Evolutionary conservation across 805 yeast genomes (phyloP).

Genomic region (Pichia insulana): DNA sequence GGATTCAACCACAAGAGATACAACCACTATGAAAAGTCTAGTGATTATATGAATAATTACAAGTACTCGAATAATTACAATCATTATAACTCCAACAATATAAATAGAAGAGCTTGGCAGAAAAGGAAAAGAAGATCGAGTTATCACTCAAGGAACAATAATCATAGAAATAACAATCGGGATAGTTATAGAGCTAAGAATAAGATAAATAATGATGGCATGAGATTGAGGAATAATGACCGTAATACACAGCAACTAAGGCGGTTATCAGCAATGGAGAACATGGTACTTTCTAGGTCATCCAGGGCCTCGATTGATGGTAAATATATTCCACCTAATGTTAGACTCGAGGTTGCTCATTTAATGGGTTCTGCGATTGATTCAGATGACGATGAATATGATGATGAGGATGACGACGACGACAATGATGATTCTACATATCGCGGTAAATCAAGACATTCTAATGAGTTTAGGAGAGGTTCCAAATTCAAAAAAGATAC

Average conservation of each 20-base stretch:
- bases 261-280: conserved; percentile 12
- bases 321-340: conserved; percentile 65
- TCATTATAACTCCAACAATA: conserved; percentile 9
- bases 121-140: conserved; percentile 22
- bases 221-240: conserved; percentile 32
- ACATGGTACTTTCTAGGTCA: conserved; percentile 16
- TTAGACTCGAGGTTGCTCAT: conserved; percentile 13
- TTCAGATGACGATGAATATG: conserved; percentile 28
- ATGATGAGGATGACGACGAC: conserved; percentile 27
- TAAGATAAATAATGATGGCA: conserved; percentile 11
- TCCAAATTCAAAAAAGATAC: neutral
- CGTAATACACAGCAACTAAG: conserved; percentile 53
- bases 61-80: conserved; percentile 6
- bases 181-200: conserved; percentile 8
- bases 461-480: neutral
- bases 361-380: conserved; percentile 13
- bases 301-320: conserved; percentile 27
- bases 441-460: neutral
- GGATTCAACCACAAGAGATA: conserved; percentile 8
- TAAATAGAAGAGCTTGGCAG: conserved; percentile 23
- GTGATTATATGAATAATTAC: conserved; percentile 7
- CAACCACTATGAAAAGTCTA: conserved; percentile 2
- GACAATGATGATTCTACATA: neutral
- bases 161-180: conserved; percentile 9
- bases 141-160: conserved; percentile 12